Evolutionary conservation across 495 filamentous ascomycete species (phyloP), one percentile per base, ranked within the genome.

Genomic region (Penicillium lagena): DNA sequence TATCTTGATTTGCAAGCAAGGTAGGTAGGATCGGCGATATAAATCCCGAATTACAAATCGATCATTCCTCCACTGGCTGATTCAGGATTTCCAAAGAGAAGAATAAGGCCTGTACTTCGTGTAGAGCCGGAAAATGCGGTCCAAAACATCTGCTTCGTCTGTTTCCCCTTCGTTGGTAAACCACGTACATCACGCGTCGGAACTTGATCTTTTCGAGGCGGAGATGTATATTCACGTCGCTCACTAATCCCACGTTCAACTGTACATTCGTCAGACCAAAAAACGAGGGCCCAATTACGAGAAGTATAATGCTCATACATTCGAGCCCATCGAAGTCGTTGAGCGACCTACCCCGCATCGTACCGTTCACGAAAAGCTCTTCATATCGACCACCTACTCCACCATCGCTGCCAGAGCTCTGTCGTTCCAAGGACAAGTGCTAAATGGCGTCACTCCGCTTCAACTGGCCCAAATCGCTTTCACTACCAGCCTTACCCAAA

Each of bases 121-220:
- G 28, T 36, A 43, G 33, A 40, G 39, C 34, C 54, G 3, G 32
- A 47, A 32, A 42, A 55, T 6, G n/a, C 45, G 45, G n/a, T 50
- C 52, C 7, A 39, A 35, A 11, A 47, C 13, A 50, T 47, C 49
- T 42, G 43, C 42, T 43, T 55, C 37, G 35, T 35, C n/a, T 15
- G 36, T 29, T 37, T 54, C 12, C 35, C 41, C 10, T 8, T 2
- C 12, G 36, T 32, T 48, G 22, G 42, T 31, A 41, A 10, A 4
- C 38, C 31, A 22, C 22, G 22, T 3, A 22, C 6, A 22, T 22
- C 22, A 22, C 22, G 22, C 22, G 0, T 22, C 4, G 9, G 32
- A 12, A 34, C 9, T 34, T 34, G 32, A 12, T 12, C 32, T 10
- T 12, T 34, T 34, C n/a, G 9, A 11, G 32, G 7, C 32, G 9